Evolutionary conservation across 345 rosid species (phyloP).

Genomic region (Cardamine chenopodiifolia): DNA sequence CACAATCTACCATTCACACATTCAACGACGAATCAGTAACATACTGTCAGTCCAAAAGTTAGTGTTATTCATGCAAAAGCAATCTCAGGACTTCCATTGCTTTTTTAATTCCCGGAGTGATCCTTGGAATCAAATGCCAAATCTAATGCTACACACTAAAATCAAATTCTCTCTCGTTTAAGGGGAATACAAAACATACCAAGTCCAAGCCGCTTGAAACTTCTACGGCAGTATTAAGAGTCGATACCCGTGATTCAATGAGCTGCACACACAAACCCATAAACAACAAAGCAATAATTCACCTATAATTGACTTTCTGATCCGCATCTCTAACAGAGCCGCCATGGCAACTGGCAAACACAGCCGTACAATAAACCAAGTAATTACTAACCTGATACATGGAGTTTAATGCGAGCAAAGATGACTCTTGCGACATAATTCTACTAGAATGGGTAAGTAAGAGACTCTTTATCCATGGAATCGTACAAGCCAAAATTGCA

Average conservation of each 20-base stretch:
- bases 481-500: constrained; percentile 78
- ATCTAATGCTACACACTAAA: not conserved
- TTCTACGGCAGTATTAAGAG: constrained; percentile 66
- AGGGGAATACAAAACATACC: constrained; percentile 25
- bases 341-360: not conserved
- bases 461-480: constrained; percentile 87
- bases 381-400: constrained; percentile 71
- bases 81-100: constrained; percentile 1
- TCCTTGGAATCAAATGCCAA: not conserved
- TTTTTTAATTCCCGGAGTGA: not conserved
- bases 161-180: not conserved
- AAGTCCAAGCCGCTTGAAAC: constrained; percentile 72
- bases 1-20: constrained; percentile 47
- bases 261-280: constrained; percentile 54
- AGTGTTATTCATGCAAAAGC: not conserved
- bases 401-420: constrained; percentile 68
- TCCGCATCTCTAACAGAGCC: not conserved
- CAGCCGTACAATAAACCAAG: not conserved
- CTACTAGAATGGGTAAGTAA: constrained; percentile 84
- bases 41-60: constrained; percentile 1
- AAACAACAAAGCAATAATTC: not conserved
- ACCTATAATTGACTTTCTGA: not conserved
- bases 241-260: constrained; percentile 77
- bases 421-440: constrained; percentile 85
- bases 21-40: constrained; percentile 7